phyloP scores from a whole-genome alignment of 768 basidiomycete species.

The Pulveroboletus ravenelii region DNA sequence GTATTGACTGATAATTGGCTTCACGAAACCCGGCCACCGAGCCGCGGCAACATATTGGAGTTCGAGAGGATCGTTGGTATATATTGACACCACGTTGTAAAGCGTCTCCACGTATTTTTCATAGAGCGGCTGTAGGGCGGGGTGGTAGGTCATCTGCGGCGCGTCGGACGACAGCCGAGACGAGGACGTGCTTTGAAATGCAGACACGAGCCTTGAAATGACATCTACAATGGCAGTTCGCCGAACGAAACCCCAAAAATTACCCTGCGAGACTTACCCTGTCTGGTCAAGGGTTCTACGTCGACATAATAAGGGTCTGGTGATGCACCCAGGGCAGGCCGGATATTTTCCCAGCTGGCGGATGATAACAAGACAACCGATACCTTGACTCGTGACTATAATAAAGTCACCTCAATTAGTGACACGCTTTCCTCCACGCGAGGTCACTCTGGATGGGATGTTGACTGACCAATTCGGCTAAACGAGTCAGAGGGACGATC shows the following conservation, averaged over 20 bases:
- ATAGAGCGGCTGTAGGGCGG: conserved; percentile 54
- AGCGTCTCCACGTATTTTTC: conserved; percentile 57
- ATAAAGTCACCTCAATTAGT: conserved; percentile 20
- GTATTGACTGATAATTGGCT: conserved; percentile 58
- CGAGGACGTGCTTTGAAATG: conserved; percentile 28
- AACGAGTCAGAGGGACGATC: conserved; percentile 63
- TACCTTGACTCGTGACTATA: conserved; percentile 54
- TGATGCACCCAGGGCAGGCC: conserved; percentile 63
- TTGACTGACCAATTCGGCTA: conserved; percentile 61
- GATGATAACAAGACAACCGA: conserved; percentile 61
- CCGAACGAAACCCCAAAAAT: neutral
- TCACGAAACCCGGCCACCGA: conserved; percentile 75
- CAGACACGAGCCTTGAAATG: conserved; percentile 35
- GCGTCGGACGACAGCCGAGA: conserved; percentile 2
- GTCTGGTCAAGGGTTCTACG: conserved; percentile 48
- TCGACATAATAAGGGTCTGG: conserved; percentile 70
- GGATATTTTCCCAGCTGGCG: conserved; percentile 66
- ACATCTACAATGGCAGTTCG: conserved; percentile 23
- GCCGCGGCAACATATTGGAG: conserved; percentile 73
- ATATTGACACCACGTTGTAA: conserved; percentile 57
- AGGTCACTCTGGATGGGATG: neutral
- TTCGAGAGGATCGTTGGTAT: conserved; percentile 63
- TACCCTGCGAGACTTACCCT: conserved; percentile 38
- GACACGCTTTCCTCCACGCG: neutral
- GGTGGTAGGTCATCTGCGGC: conserved; percentile 42